These are phyloP conservation scores for Blumeria graminis DNA, from an alignment of 2,329 filamentous ascomycete species.

Conservation along the genomic window DNA sequence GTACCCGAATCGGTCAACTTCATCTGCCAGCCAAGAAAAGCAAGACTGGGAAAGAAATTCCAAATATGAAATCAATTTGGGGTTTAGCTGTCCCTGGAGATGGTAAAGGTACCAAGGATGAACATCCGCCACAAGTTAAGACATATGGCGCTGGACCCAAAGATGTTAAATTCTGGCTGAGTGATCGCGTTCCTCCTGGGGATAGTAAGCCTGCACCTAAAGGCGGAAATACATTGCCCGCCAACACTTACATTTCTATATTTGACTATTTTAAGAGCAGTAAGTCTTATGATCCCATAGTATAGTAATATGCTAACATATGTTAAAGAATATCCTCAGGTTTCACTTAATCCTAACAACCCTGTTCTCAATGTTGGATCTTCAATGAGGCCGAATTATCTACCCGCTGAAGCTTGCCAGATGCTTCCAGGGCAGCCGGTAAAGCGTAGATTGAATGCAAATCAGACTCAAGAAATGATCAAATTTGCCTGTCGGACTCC, in stretches of 20 bases:
- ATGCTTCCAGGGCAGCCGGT: conserved; percentile 38
- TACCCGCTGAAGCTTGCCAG: conserved; percentile 38
- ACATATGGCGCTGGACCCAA: conserved; percentile 2
- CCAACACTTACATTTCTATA: conserved; percentile 24
- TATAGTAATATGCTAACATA: conserved; percentile 3
- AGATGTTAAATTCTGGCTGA: conserved; percentile 2
- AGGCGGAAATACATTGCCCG: neutral
- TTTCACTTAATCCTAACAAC: conserved; percentile 16
- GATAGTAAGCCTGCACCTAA: neutral
- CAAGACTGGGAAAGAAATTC: conserved; percentile 1
- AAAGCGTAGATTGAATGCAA: conserved; percentile 28
- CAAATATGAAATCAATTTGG: conserved; percentile 2
- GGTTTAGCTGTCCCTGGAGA: conserved; percentile 1
- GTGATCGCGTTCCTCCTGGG: neutral
- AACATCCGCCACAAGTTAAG: conserved; percentile 1
- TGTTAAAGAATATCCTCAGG: conserved; percentile 9
- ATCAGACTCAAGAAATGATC: conserved; percentile 44
- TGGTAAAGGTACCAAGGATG: neutral
- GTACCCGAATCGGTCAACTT: neutral
- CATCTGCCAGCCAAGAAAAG: conserved; percentile 1
- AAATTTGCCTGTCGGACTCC: conserved; percentile 42
- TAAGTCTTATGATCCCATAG: conserved; percentile 8
- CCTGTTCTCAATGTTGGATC: conserved; percentile 43
- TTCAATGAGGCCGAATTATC: conserved; percentile 27
- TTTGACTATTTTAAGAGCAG: conserved; percentile 25